Evolutionary conservation across 768 basidiomycete species (phyloP).

Genomic region (Lentinula boryana): DNA sequence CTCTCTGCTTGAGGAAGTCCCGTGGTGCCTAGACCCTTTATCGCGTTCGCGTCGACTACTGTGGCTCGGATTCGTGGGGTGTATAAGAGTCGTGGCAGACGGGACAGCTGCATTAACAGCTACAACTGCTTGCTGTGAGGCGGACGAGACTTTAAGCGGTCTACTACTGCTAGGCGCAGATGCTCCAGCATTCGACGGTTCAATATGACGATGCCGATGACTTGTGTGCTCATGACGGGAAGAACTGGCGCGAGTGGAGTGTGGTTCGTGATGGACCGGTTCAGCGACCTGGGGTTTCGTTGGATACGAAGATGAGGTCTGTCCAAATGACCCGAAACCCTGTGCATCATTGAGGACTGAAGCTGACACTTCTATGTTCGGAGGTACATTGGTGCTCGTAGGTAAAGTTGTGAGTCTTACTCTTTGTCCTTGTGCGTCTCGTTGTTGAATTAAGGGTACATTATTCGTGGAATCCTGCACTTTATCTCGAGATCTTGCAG

Average conservation of each 20-base stretch:
- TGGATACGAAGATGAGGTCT: neutral
- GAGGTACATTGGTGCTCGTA: neutral
- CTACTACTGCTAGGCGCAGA: neutral
- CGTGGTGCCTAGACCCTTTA: neutral
- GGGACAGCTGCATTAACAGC: neutral
- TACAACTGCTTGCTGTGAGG: neutral
- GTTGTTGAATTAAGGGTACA: neutral
- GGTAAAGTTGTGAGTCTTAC: neutral
- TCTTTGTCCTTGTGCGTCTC: neutral
- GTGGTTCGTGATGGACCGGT: neutral
- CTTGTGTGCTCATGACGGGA: neutral
- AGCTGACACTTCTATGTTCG: neutral
- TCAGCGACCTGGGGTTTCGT: neutral
- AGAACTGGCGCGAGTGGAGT: neutral
- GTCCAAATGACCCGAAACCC: neutral
- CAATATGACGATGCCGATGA: neutral
- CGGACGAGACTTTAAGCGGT: neutral
- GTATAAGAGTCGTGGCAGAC: neutral
- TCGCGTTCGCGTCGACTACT: conserved; percentile 3
- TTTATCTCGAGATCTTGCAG: neutral
- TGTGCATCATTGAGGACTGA: neutral
- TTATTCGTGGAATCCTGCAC: neutral
- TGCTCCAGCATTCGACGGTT: neutral
- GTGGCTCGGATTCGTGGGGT: neutral
- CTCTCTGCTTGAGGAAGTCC: neutral